phyloP scores from a whole-genome alignment of 768 basidiomycete species.

The Solioccasus polychromus region DNA sequence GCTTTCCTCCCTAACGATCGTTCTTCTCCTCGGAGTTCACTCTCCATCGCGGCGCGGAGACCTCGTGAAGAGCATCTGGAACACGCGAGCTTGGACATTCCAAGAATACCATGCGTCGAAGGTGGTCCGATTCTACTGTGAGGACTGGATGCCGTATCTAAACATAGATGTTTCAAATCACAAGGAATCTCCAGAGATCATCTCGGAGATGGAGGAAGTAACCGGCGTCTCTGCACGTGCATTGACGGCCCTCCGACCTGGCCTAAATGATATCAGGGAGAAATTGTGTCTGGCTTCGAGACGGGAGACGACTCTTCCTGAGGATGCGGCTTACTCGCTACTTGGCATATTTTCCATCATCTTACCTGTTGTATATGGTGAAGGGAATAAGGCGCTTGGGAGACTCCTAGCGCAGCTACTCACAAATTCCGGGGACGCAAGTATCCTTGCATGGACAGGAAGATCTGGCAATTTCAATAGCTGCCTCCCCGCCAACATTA shows the following conservation, averaged over 20 bases:
- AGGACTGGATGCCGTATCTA: neutral
- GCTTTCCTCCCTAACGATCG: neutral
- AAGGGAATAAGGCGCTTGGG: too few species aligned
- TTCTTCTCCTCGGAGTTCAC: conserved; percentile 3
- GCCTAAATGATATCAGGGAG: neutral
- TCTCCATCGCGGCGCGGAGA: neutral
- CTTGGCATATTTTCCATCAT: conserved; percentile 1
- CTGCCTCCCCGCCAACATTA: neutral
- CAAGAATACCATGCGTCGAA: conserved; percentile 7
- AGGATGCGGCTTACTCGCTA: too few species aligned
- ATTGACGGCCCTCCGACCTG: conserved; percentile 1
- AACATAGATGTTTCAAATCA: neutral
- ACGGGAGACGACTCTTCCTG: neutral
- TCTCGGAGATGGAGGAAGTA: conserved; percentile 7
- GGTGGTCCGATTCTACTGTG: conserved; percentile 6
- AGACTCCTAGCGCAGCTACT: conserved; percentile 2
- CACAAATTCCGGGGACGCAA: neutral
- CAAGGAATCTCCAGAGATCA: conserved; percentile 3
- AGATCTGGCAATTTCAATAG: conserved; percentile 5
- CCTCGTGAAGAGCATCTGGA: conserved; percentile 4
- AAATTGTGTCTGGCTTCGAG: conserved; percentile 1
- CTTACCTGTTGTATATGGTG: conserved; percentile 2
- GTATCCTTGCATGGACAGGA: conserved; percentile 8
- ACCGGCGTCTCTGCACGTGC: neutral
- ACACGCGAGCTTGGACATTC: conserved; percentile 3